Evolutionary conservation across 1,284 basidiomycete species (phyloP), one percentile per base, ranked within the genome.

Genomic region (Cryptococcus sp.): DNA sequence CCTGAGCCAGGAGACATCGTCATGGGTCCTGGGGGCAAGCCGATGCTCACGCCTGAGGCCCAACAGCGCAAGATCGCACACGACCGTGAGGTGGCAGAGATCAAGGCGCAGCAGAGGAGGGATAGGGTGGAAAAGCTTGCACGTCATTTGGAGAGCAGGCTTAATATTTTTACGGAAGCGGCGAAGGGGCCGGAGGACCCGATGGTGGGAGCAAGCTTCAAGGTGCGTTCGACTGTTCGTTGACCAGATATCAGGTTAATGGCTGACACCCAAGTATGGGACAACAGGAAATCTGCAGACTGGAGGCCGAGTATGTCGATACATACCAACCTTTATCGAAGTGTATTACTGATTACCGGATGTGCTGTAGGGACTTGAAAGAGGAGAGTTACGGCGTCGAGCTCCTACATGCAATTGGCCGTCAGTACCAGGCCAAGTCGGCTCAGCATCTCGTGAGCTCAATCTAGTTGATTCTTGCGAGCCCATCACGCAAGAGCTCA

Each of bases 381-480:
- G 82, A 85, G 42, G 95, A 98, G 76, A 93, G 88, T 7, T 99
- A 96, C 65, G 95, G 95, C 43, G 84, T 88, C 16, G 96, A 98
- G 60, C 81, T 98, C 9, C 80, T 98, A 18, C 87, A 98, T 56
- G 84, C 92, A 0, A 87, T 98, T 60, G 95, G 96, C 0, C 88
- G 90, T 63, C 88, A 91, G 4, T 99, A 99, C 73, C 79, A 82
- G 52, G 82, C 87, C 21, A 96, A 94, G 73, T 85, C 89, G 6
- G 87, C 70, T 16, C 74, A 76, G 86, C 69, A 69, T 58, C 55
- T 69, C 56, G 71, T 73, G 40, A 56, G 69, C 55, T 9, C n/a
- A n/a, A n/a, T n/a, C n/a, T 35, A 15, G 6, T 35, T 37, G 24
- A 23, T 3, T n/a, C 44, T 44, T 24, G 24, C 39, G 18, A 4